Conservation (phyloP, 768 basidiomycete genomes). For the Coprinopsis marcescibilis region DNA sequence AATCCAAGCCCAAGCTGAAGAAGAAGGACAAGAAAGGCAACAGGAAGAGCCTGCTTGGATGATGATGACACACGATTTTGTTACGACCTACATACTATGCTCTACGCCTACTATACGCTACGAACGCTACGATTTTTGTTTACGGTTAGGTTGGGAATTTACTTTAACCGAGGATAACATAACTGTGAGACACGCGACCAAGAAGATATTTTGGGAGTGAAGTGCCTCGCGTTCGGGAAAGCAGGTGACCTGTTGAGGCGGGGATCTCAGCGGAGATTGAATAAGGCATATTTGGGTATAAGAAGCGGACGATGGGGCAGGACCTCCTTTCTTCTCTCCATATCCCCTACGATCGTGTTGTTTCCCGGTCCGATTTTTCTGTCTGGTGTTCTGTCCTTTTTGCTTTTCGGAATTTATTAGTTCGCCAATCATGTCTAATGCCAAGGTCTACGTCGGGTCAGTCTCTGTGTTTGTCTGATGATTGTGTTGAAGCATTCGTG, state of each 20-base stretch:
- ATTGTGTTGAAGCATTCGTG: conserved; percentile 35
- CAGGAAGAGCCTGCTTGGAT: conserved; percentile 32
- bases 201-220: neutral
- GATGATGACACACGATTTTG: conserved; percentile 20
- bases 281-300: neutral
- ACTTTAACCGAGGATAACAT: no score
- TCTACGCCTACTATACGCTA: conserved; percentile 34
- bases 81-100: conserved; percentile 18
- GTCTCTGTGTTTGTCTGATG: conserved; percentile 48
- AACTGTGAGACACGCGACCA: no score
- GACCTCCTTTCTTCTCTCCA: neutral
- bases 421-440: conserved; percentile 59
- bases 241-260: conserved; percentile 8
- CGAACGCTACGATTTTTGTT: neutral
- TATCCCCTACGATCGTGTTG: conserved; percentile 7
- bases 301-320: neutral
- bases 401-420: conserved; percentile 43
- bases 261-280: neutral
- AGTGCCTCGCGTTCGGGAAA: conserved; percentile 18
- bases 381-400: conserved; percentile 43
- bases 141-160: no score
- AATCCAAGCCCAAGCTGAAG: conserved; percentile 55
- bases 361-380: conserved; percentile 22
- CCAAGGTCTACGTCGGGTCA: conserved; percentile 93
- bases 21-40: conserved; percentile 63